These are phyloP conservation scores for Tulasnella calospora DNA, from an alignment of 768 basidiomycete species.

Conservation along the genomic window DNA sequence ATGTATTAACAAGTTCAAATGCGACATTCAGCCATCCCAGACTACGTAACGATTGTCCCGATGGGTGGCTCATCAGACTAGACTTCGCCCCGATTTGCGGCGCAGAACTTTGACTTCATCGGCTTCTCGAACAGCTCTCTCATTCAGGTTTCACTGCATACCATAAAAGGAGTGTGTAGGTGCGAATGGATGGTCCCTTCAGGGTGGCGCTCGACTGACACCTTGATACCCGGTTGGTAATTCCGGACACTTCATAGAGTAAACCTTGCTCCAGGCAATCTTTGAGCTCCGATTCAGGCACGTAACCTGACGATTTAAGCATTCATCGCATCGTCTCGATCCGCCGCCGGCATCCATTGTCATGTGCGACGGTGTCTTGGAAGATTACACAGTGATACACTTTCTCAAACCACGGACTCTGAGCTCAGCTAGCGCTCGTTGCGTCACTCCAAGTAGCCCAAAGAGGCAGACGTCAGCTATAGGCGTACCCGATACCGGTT, in stretches of 20 bases:
- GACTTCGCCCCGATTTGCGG: no score
- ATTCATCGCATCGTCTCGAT: not conserved
- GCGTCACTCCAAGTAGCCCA: not conserved
- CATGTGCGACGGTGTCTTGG: not conserved
- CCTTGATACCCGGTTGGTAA: no score
- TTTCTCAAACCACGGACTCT: not conserved
- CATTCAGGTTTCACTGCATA: no score
- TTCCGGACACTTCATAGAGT: not conserved
- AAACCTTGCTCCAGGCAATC: not conserved
- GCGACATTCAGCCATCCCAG: no score
- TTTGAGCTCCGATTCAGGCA: not conserved
- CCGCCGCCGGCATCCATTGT: not conserved
- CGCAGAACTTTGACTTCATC: no score
- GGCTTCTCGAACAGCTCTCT: no score
- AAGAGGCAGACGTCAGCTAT: not conserved
- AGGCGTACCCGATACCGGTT: not conserved
- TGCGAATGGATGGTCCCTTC: slow-evolving; percentile 34
- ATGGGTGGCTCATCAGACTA: no score
- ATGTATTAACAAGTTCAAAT: no score
- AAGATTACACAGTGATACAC: not conserved
- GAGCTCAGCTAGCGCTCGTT: not conserved
- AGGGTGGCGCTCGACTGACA: not conserved
- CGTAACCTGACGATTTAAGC: not conserved
- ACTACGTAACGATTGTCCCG: no score
- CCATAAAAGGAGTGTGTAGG: no score